Conservation (phyloP, 2,329 filamentous ascomycete genomes). For the Colletotrichum falcatum region DNA sequence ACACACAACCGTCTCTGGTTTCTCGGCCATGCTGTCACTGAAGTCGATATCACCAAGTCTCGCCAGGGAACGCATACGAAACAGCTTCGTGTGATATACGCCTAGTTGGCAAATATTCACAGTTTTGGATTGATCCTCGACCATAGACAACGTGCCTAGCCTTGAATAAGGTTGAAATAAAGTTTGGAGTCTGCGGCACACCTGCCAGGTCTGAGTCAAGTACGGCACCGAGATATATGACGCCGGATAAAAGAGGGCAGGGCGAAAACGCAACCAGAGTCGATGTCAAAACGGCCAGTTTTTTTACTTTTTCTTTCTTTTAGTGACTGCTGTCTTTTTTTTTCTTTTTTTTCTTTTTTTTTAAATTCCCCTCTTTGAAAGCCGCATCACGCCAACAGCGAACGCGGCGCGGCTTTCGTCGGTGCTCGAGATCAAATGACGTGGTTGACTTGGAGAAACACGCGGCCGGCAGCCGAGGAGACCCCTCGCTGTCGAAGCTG, state of each 20-base stretch:
- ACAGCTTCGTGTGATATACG: neutral
- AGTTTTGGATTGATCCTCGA: neutral
- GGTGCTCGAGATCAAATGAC: too few relatives aligned
- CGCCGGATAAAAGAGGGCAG: neutral
- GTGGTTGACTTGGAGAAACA: too few relatives aligned
- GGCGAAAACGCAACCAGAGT: too few relatives aligned
- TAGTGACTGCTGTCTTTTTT: too few relatives aligned
- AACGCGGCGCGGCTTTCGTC: too few relatives aligned
- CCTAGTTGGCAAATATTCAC: neutral
- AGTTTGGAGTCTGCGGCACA: neutral
- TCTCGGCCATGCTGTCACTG: neutral
- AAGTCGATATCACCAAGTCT: neutral
- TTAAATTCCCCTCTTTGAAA: too few relatives aligned
- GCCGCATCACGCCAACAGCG: too few relatives aligned
- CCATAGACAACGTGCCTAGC: neutral
- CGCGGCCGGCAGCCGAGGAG: too few relatives aligned
- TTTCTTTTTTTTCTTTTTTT: too few relatives aligned
- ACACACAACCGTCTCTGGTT: neutral
- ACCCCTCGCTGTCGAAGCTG: too few relatives aligned
- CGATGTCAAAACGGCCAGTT: too few relatives aligned
- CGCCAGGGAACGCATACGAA: neutral
- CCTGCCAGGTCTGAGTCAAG: neutral
- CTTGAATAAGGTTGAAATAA: neutral
- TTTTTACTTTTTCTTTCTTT: too few relatives aligned
- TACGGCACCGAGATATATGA: neutral